Percentiles rank a stretch among this genome's conserved stretches.
These are phyloP conservation scores for Ophiostoma australiae DNA, from an alignment of 2,329 filamentous ascomycete species.

Conservation along the genomic window DNA sequence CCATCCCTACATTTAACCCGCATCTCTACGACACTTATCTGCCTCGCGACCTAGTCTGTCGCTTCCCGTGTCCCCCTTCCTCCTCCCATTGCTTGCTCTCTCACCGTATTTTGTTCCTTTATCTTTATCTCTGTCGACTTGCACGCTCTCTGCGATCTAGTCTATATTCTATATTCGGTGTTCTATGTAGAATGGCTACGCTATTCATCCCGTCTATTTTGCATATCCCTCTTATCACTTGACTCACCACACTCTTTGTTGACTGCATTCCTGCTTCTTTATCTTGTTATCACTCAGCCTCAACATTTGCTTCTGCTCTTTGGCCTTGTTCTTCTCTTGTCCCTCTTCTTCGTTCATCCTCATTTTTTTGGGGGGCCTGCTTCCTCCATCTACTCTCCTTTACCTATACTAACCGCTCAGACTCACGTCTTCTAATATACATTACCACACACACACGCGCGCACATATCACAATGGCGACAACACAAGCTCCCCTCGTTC, in stretches of 20 bases:
- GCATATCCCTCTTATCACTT: conserved; percentile 6
- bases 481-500: conserved; percentile 50
- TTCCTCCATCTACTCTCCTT: not conserved
- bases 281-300: not conserved
- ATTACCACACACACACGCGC: conserved; percentile 7
- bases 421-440: not conserved
- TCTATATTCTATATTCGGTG: not conserved
- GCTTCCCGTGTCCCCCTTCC: conserved; percentile 6
- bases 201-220: not conserved
- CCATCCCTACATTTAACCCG: conserved; percentile 10
- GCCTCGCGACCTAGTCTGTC: not conserved
- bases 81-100: not conserved
- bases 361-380: not conserved
- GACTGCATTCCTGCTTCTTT: not conserved
- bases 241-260: conserved; percentile 3
- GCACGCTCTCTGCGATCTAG: not conserved
- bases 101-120: conserved; percentile 10
- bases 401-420: not conserved
- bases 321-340: not conserved
- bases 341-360: not conserved
- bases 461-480: conserved; percentile 44
- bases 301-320: not conserved
- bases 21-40: conserved; percentile 5
- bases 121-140: conserved; percentile 6
- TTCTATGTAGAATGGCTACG: not conserved